These are phyloP conservation scores for Backusella tuberculispora DNA, from an alignment of 192 early-diverging fungal species.

Conservation along the genomic window DNA sequence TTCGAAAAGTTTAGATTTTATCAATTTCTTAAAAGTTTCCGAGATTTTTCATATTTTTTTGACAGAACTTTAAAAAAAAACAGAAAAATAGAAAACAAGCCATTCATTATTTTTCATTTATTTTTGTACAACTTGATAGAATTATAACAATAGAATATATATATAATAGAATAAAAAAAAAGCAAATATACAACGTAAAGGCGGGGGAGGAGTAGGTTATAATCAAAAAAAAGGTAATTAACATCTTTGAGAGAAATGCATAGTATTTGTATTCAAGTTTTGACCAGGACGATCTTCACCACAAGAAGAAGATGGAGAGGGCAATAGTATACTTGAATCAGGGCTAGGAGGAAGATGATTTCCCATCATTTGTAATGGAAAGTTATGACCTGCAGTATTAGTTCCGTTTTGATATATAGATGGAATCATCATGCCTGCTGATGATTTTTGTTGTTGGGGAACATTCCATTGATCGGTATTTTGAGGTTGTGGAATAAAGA, in stretches of 20 bases:
- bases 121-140: too few species aligned
- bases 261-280: background rate
- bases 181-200: background rate
- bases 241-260: background rate
- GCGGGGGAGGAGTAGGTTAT: background rate
- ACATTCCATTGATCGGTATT: constrained; percentile 10
- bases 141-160: too few species aligned
- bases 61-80: too few species aligned
- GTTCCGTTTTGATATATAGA: background rate
- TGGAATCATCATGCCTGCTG: background rate
- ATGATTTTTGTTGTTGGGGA: background rate
- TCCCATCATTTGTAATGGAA: background rate
- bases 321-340: background rate
- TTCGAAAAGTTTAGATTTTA: too few species aligned
- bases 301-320: constrained; percentile 7
- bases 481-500: background rate
- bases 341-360: constrained; percentile 19
- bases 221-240: background rate
- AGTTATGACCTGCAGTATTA: background rate
- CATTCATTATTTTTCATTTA: too few species aligned
- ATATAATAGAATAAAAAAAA: too few species aligned
- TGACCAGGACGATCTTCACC: background rate
- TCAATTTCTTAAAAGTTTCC: too few species aligned
- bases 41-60: too few species aligned
- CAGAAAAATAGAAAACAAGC: too few species aligned